Base-by-base conservation (phyloP, 2,329 filamentous ascomycete species). In the Beauveria caledonica region DNA sequence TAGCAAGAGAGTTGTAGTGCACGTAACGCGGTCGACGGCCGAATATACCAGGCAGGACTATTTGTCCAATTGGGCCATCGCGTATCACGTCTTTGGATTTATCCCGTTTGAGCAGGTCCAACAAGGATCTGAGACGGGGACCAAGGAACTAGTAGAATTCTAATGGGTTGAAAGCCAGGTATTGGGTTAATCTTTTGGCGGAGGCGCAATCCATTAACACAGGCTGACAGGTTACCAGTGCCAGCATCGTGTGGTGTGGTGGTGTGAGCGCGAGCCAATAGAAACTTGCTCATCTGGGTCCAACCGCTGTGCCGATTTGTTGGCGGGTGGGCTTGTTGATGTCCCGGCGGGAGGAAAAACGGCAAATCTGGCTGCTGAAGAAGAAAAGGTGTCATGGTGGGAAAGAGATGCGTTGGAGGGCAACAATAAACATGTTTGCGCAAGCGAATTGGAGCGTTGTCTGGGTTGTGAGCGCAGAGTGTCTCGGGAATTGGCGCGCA, bases 231-330 rank as follows among this genome's bases (percentile, higher is more conserved):
- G 25, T 36, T 36, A 36, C 33, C 33, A 36, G 33, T 36, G 33
- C 33, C 33, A 36, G 33, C 13, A 36, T 36, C 4, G 33, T 36
- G 33, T 48, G 11, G 39, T 42, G 54, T 48, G 45, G 56, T 51
- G 56, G 46, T 51, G 56, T 50, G 56, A 17, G 45, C 13, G 21
- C 17, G 55, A 63, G 66, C 73, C 73, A 75, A 76, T 76, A 63
- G 68, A 75, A 76, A 76, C 73, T 73, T 76, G 73, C 73, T 76
- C 73, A 64, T 53, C 64, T 58, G 60, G 56, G 62, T 64, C 65
- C 64, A 65, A 48, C 63, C 17, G 29, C 39, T 46, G 10, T 51
- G 39, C 56, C 48, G 56, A 44, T 51, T 40, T 46, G 46, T 36
- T 51, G 46, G 42, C 19, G 27, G 54, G 52, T 42, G 27, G 44